Evolutionary conservation across 768 basidiomycete genomes (phyloP).

Genomic region (Chalciporus pseudorubinellus): DNA sequence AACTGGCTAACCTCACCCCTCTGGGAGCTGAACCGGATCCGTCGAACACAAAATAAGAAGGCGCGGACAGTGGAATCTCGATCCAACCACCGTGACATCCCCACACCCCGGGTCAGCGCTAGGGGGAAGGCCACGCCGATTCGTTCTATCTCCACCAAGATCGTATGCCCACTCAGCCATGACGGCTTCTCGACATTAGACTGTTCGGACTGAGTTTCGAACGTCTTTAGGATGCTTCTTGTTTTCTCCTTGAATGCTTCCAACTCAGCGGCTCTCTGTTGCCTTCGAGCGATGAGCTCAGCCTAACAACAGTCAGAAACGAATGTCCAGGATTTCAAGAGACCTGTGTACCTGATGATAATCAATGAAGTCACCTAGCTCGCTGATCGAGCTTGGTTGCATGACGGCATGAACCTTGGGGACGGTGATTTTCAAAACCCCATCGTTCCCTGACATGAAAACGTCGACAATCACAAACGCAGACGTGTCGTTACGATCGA

Average conservation of each 20-base stretch:
- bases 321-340: neutral
- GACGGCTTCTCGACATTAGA: conserved; percentile 30
- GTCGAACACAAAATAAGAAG: conserved; percentile 80
- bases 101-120: conserved; percentile 56
- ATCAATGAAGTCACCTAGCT: conserved; percentile 87
- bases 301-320: conserved; percentile 42
- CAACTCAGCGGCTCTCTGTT: conserved; percentile 74
- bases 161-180: conserved; percentile 55
- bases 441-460: conserved; percentile 40
- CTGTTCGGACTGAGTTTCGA: conserved; percentile 57
- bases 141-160: conserved; percentile 56
- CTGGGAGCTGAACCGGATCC: conserved; percentile 68
- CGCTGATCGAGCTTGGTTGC: conserved; percentile 90
- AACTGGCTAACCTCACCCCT: conserved; percentile 79
- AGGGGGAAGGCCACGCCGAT: conserved; percentile 93
- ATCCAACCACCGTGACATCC: conserved; percentile 40
- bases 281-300: conserved; percentile 71
- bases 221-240: conserved; percentile 65
- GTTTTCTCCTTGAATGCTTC: conserved; percentile 83
- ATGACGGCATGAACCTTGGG: conserved; percentile 88
- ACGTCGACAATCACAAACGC: conserved; percentile 86
- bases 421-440: conserved; percentile 50
- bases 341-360: conserved; percentile 61
- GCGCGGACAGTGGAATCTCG: conserved; percentile 60
- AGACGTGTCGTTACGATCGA: conserved; percentile 62